phyloP scores from a whole-genome alignment of 148 eudicot genomes.

The Chenopodium album region DNA sequence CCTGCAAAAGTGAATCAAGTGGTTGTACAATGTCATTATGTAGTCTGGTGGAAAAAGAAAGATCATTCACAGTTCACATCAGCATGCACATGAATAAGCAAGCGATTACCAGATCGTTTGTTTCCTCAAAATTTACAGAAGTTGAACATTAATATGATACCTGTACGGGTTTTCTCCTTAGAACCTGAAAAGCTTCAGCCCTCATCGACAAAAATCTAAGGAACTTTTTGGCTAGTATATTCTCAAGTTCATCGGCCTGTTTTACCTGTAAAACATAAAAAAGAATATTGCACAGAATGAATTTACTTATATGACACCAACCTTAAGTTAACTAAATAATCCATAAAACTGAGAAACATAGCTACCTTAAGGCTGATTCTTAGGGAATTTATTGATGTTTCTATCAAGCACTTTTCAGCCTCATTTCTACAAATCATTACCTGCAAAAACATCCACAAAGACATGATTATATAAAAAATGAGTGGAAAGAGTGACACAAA shows the following conservation, averaged over 20 bases:
- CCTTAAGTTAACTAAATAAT: slow-evolving; percentile 6
- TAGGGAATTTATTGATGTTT: slow-evolving; percentile 89
- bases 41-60: background rate
- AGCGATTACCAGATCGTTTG: background rate
- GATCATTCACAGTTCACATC: background rate
- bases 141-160: slow-evolving; percentile 28
- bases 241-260: slow-evolving; percentile 97
- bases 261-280: slow-evolving; percentile 51
- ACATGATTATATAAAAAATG: slow-evolving; percentile 12
- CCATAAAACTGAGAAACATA: slow-evolving; percentile 3
- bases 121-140: background rate
- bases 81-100: background rate
- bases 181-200: slow-evolving; percentile 96
- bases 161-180: slow-evolving; percentile 97
- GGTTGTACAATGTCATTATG: background rate
- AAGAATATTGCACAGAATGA: background rate
- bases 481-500: background rate
- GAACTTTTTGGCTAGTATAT: slow-evolving; percentile 86
- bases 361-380: slow-evolving; percentile 94
- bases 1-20: slow-evolving; percentile 51
- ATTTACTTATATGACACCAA: background rate
- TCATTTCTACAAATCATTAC: slow-evolving; percentile 93
- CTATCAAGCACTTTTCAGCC: slow-evolving; percentile 95
- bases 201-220: slow-evolving; percentile 97
- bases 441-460: slow-evolving; percentile 37